phyloP scores from a whole-genome alignment of 345 rosid genomes.

The Barbarea vulgaris region DNA sequence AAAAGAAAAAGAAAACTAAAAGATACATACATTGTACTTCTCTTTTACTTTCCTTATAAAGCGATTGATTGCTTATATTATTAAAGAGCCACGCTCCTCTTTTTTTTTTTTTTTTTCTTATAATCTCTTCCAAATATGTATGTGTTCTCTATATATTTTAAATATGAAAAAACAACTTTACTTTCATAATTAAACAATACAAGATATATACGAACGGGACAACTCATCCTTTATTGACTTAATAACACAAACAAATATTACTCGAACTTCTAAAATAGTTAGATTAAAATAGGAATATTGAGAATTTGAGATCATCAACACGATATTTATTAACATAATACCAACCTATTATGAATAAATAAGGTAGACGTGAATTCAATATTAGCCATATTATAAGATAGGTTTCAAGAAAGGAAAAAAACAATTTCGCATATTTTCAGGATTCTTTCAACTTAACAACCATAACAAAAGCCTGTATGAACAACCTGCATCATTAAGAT shows the following conservation, averaged over 20 bases:
- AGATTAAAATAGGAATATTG: neutral
- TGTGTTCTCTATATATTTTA: neutral
- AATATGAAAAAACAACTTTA: too few species aligned
- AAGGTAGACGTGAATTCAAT: neutral
- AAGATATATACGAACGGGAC: too few species aligned
- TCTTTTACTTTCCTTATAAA: neutral
- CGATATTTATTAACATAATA: neutral
- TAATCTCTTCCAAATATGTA: neutral
- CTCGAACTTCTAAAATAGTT: neutral
- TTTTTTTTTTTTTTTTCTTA: too few species aligned
- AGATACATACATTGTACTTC: neutral
- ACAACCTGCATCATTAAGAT: neutral
- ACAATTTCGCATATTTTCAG: neutral
- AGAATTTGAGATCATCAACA: neutral
- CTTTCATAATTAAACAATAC: too few species aligned
- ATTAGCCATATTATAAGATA: neutral
- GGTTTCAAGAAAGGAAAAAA: neutral
- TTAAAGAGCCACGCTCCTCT: neutral
- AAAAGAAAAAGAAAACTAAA: too few species aligned
- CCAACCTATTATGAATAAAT: neutral
- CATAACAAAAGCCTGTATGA: neutral
- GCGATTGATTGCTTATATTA: neutral
- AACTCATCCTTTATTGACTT: neutral
- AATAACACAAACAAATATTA: too few species aligned
- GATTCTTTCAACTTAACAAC: neutral